These are phyloP conservation scores for Candida manassasensis DNA, from an alignment of 805 yeast species.

Conservation along the genomic window DNA sequence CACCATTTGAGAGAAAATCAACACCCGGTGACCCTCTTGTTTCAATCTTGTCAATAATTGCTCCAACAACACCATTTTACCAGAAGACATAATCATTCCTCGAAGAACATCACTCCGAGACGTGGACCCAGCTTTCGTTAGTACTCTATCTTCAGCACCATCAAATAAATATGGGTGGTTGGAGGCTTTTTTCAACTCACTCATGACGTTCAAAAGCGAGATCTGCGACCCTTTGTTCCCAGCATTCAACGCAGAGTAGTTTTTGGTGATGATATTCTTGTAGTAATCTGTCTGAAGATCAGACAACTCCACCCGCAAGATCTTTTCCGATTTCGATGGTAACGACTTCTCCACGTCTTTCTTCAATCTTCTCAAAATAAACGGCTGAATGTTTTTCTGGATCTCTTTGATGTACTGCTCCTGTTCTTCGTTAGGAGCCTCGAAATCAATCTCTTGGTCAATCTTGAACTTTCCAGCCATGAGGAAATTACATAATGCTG, in stretches of 20 bases:
- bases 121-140: constrained; percentile 53
- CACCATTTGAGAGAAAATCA: constrained; percentile 96
- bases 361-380: constrained; percentile 85
- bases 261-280: constrained; percentile 86
- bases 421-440: constrained; percentile 79
- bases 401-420: constrained; percentile 83
- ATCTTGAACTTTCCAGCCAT: constrained; percentile 93
- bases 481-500: constrained; percentile 88
- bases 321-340: constrained; percentile 94
- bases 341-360: constrained; percentile 96
- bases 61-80: constrained; percentile 95
- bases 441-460: constrained; percentile 94
- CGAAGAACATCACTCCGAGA: constrained; percentile 77
- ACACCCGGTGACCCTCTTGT: constrained; percentile 93
- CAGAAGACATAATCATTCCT: constrained; percentile 96
- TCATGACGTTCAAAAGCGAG: constrained; percentile 86
- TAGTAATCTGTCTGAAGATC: constrained; percentile 94
- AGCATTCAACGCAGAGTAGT: constrained; percentile 85
- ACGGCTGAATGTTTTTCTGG: constrained; percentile 84
- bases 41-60: constrained; percentile 77
- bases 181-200: constrained; percentile 93
- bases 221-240: constrained; percentile 74
- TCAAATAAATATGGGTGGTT: constrained; percentile 96
- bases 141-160: constrained; percentile 80
- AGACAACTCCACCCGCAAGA: constrained; percentile 88